Percentiles rank a stretch among this genome's conserved stretches.
Conservation (phyloP, 257 asterid genomes). For the Paulownia fortunei region DNA sequence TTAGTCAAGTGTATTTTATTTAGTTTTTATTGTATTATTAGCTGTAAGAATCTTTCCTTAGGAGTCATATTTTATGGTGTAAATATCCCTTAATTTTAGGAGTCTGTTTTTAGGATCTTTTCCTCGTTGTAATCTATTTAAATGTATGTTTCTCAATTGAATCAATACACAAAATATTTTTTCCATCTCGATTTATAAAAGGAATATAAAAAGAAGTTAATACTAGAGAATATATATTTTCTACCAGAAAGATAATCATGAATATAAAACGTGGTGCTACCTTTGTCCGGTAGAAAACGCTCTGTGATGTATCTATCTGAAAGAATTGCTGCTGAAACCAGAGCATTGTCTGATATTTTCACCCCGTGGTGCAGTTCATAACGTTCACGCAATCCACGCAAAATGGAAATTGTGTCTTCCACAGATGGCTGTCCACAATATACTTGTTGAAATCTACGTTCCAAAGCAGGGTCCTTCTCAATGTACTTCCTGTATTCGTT, state of each 20-base stretch:
- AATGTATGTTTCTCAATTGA: too few species aligned
- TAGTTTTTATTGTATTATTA: too few species aligned
- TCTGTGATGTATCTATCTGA: constrained; percentile 88
- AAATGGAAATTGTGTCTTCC: constrained; percentile 86
- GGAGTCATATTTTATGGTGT: too few species aligned
- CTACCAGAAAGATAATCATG: neutral
- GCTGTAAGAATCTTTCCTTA: too few species aligned
- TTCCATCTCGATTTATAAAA: too few species aligned
- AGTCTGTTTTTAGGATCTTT: too few species aligned
- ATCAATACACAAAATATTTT: too few species aligned
- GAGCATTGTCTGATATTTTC: constrained; percentile 89
- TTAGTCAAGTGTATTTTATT: too few species aligned
- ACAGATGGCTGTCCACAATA: constrained; percentile 92
- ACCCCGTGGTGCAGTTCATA: constrained; percentile 96
- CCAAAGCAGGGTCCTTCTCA: constrained; percentile 96
- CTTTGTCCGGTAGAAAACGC: constrained; percentile 95
- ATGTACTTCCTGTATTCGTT: constrained; percentile 88
- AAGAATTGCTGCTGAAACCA: constrained; percentile 87
- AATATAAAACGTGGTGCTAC: constrained; percentile 39
- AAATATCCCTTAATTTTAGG: too few species aligned
- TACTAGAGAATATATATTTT: neutral
- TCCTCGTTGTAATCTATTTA: too few species aligned
- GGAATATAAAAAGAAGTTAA: neutral
- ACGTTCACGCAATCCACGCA: constrained; percentile 95
- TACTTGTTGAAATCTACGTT: constrained; percentile 95